A percentile compares a stretch with the other conserved stretches of the same genome.
Evolutionary conservation across 73 alveolate species (phyloP).

Genomic region (Paramecium pentaurelia): DNA sequence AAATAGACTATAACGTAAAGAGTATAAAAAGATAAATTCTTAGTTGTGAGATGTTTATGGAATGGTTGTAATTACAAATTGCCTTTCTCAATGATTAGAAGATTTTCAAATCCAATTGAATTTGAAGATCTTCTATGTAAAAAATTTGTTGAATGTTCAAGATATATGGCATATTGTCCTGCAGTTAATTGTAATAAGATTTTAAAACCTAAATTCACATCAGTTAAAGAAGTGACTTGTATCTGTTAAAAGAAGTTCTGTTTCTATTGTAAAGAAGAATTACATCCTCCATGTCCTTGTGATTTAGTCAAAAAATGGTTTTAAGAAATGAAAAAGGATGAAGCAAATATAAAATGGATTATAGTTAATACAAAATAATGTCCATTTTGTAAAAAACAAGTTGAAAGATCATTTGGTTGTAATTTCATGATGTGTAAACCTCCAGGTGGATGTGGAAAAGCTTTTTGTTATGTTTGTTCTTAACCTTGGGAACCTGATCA

Average conservation of each 20-base stretch:
- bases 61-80: neutral
- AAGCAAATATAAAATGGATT: slow-evolving; percentile 66
- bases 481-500: slow-evolving; percentile 71
- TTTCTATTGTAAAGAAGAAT: slow-evolving; percentile 64
- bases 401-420: slow-evolving; percentile 73
- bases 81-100: neutral
- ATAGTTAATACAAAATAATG: slow-evolving; percentile 68
- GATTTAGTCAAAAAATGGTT: slow-evolving; percentile 57
- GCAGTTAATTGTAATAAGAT: slow-evolving; percentile 1
- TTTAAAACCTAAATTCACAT: neutral
- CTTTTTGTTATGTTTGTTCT: slow-evolving; percentile 79
- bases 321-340: slow-evolving; percentile 58
- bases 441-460: slow-evolving; percentile 74
- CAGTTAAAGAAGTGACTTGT: slow-evolving; percentile 54
- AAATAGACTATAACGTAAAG: neutral
- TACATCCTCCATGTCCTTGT: slow-evolving; percentile 73
- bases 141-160: neutral
- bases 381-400: slow-evolving; percentile 71
- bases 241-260: slow-evolving; percentile 64
- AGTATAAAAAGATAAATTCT: neutral
- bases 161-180: neutral
- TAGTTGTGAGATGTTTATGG: neutral
- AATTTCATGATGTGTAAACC: slow-evolving; percentile 70
- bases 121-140: neutral
- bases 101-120: neutral